Evolutionary conservation across 1,139 yeast species (phyloP), one percentile per base, ranked within the genome.

Genomic region (Nadsonia starkeyi-henricii): DNA sequence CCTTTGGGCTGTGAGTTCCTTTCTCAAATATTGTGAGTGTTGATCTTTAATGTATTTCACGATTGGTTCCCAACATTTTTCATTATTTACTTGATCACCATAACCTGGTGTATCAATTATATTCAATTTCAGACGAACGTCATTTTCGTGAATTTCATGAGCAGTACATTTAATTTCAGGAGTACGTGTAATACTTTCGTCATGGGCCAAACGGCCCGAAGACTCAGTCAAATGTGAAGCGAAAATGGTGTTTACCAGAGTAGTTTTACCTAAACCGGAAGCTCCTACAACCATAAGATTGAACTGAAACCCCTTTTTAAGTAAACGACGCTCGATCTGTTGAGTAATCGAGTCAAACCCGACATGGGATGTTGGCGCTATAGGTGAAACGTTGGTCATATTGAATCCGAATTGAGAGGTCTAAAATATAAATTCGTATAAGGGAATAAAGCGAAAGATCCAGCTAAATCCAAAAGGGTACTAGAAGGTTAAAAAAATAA

Each of bases 91-190:
- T 67, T 85, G 95, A 69, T 91, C 98, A 42, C 96, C 97, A 70
- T 86, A 91, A 8, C 98, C 98, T 13, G 97, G 97, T 8, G 97
- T 91, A 64, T 91, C 98, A 63, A 91, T 85, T 51, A 89, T 80
- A 58, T 86, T 89, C 55, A 91, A 70, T 60, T 83, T 82, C 63
- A 91, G 77, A 52, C 81, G 79, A 52, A 91, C 98, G 56, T 84
- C 85, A 64, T 86, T 89, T 67, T 91, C 98, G 52, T 79, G 67
- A 55, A 89, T 57, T 43, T 72, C 68, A 60, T 85, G 95, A 36
- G 79, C 68, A 42, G 81, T 75, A 36, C 83, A 82, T 58, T 81
- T 77, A 64, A 91, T 84, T 63, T 89, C 97, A 4, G 95, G 80
- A 45, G 98, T 91, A 60, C 85, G 82, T 53, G 84, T 83, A 55